A percentile compares a stretch with the other conserved stretches of the same genome.
These are phyloP conservation scores for Helicocarpus griseus DNA, from an alignment of 2,329 filamentous ascomycete species.

Conservation along the genomic window DNA sequence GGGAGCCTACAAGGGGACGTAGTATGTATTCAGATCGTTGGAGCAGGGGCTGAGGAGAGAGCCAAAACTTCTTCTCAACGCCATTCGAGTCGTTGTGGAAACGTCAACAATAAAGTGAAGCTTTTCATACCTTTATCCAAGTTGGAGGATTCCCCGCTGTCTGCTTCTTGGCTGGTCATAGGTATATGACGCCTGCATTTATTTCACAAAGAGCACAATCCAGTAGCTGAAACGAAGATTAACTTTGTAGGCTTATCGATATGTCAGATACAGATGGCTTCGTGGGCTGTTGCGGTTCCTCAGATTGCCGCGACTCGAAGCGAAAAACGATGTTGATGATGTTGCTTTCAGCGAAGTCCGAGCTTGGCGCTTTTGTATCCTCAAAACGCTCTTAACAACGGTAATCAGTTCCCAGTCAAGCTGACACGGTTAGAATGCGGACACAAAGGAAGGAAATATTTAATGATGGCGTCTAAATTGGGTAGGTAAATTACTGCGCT, in stretches of 20 bases:
- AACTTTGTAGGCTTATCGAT: too few relatives aligned
- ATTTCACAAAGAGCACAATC: background rate
- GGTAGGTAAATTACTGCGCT: too few relatives aligned
- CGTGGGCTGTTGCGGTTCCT: background rate
- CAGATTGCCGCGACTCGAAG: too few relatives aligned
- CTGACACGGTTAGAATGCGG: too few relatives aligned
- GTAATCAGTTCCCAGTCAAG: too few relatives aligned
- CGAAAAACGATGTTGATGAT: too few relatives aligned
- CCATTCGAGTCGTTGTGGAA: background rate
- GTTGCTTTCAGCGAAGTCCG: too few relatives aligned
- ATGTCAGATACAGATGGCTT: background rate
- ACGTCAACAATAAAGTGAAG: background rate
- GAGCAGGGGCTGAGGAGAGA: background rate
- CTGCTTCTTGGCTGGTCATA: constrained; percentile 18
- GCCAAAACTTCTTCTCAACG: background rate
- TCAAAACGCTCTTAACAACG: too few relatives aligned
- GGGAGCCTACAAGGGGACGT: too few relatives aligned
- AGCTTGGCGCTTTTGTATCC: too few relatives aligned
- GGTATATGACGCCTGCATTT: background rate
- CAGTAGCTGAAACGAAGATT: background rate
- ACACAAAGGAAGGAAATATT: too few relatives aligned
- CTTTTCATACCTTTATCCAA: constrained; percentile 21
- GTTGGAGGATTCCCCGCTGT: constrained; percentile 23
- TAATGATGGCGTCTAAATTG: too few relatives aligned
- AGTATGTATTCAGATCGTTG: background rate